These are phyloP conservation scores for Daldinia sp. DNA, from an alignment of 2,329 filamentous ascomycete species.

Conservation along the genomic window DNA sequence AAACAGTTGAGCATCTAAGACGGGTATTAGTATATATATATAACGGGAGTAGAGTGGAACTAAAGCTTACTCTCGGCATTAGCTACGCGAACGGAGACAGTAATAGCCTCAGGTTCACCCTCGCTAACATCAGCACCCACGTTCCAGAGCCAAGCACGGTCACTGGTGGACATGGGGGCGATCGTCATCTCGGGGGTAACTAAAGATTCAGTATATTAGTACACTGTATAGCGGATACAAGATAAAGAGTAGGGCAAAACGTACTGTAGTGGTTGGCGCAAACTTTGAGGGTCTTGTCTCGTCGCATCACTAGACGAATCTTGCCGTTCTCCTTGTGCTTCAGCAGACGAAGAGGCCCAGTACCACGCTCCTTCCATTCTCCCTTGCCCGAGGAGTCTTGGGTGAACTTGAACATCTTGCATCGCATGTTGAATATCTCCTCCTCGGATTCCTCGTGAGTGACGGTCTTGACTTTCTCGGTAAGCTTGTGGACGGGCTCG, in stretches of 20 bases:
- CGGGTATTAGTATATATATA: conserved; percentile 41
- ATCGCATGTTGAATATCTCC: conserved; percentile 98
- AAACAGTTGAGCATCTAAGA: conserved; percentile 91
- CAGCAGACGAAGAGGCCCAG: conserved; percentile 92
- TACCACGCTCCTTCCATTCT: conserved; percentile 99
- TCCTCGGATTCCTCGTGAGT: conserved; percentile 99
- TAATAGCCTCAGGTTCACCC: conserved; percentile 95
- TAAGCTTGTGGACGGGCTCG: conserved; percentile 94
- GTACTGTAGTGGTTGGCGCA: conserved; percentile 99
- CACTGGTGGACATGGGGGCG: conserved; percentile 95
- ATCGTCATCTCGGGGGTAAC: conserved; percentile 99
- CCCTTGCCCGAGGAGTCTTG: conserved; percentile 69
- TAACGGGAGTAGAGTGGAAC: neutral
- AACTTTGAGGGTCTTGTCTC: conserved; percentile 99
- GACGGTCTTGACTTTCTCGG: conserved; percentile 95
- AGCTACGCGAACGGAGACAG: conserved; percentile 95
- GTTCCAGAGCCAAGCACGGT: conserved; percentile 99
- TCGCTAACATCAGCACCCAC: conserved; percentile 97
- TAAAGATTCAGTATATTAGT: conserved; percentile 49
- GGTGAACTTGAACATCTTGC: conserved; percentile 99
- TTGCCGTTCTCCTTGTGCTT: conserved; percentile 99
- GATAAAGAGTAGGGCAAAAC: conserved; percentile 46
- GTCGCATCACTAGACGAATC: conserved; percentile 96
- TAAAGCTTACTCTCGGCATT: conserved; percentile 88
- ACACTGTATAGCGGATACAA: neutral